phyloP scores from a whole-genome alignment of 75 land plant genomes.

The Picea glauca region DNA sequence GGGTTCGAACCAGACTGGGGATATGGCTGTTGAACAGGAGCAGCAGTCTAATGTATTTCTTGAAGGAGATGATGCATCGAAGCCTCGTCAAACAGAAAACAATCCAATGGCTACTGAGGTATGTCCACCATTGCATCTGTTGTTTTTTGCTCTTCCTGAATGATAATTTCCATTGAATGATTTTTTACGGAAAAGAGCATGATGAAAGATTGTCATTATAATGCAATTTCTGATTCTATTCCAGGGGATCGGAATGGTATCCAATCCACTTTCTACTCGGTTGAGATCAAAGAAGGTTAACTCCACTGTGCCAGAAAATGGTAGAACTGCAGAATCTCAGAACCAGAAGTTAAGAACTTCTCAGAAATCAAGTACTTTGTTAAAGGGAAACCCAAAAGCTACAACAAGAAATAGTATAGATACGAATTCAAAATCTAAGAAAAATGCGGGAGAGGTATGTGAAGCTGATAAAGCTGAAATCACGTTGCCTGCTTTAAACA shows the following conservation, averaged over 20 bases:
- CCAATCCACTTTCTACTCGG: background rate
- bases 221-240: background rate
- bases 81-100: background rate
- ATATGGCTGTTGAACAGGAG: background rate
- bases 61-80: background rate
- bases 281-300: conserved; percentile 5
- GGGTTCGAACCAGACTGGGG: background rate
- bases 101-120: conserved; percentile 3
- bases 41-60: background rate
- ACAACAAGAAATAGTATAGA: background rate
- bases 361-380: background rate
- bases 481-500: conserved; percentile 1
- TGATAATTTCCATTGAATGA: background rate
- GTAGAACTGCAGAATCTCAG: background rate
- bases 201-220: background rate
- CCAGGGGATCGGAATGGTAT: background rate
- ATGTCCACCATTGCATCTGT: background rate
- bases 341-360: conserved; percentile 1
- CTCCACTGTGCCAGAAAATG: background rate
- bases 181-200: background rate
- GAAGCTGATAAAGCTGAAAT: background rate
- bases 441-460: background rate
- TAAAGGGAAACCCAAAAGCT: conserved; percentile 1
- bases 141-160: background rate
- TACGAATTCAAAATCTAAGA: background rate